Base-by-base conservation (phyloP, 176 grass and related monocot species). In the Lolium multiflorum region DNA sequence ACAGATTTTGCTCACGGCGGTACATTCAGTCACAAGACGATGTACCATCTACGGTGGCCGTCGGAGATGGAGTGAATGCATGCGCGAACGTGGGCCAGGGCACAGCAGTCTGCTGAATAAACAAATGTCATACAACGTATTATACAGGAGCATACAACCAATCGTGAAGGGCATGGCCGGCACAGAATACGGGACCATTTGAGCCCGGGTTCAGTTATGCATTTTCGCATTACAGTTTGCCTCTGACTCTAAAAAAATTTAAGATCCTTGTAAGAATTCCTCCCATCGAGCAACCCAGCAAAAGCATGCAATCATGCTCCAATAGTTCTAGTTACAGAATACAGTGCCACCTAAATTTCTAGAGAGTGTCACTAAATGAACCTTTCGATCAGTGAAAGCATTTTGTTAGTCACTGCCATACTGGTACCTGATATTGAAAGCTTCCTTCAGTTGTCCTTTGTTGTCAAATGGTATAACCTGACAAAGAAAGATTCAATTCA, bases 381-480 rank as follows among this genome's bases (percentile, higher is more conserved):
- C 26, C 49, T 67, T 68, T 72, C 41, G 38, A 21, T 57, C 56
- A 41, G 51, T 26, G 76, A 76, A 64, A 48, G 0, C 47, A 87
- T 61, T 59, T 17, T 55, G 21, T 84, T 22, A 71, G 38, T 43
- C 18, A 44, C 58, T 63, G 8, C 11, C 54, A 77, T 80, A 63
- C 4, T 70, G 68, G 28, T 94, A 99, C 97, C 97, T 99, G 77
- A 99, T 99, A 88, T 99, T 99, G 89, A 99, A 99, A 85, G 97
- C 94, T 90, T 99, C 97, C 83, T 99, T 99, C 76, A 99, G 87
- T 83, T 99, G 97, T 68, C 97, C 97, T 86, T 94, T 99, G 83
- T 96, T 99, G 68, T 99, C 97, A 78, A 99, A 99, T 37, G 97
- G 97, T 87, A 99, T 99, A 88, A 99, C 97, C 97, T 99, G 84